These are phyloP conservation scores for Geosmithia flava DNA, from an alignment of 2,329 filamentous ascomycete species.

Conservation along the genomic window DNA sequence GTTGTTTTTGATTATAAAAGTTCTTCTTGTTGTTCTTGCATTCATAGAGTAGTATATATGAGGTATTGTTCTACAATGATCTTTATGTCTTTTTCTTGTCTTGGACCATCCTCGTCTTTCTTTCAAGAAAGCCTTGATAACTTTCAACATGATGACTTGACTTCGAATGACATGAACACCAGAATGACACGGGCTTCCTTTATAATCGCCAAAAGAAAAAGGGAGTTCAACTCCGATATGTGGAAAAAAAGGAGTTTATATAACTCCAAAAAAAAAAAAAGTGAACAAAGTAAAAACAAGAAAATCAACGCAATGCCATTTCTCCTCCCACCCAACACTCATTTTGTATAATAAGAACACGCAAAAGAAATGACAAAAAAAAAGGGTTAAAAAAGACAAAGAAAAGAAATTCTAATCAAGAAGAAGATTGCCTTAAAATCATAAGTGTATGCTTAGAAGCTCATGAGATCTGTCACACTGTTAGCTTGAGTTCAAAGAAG, in stretches of 20 bases:
- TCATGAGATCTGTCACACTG: slow-evolving; percentile 30
- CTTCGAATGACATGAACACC: too few relatives aligned
- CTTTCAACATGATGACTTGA: too few relatives aligned
- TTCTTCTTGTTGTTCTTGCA: background rate
- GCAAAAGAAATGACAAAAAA: background rate
- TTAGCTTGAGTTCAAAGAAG: background rate
- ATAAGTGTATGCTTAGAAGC: slow-evolving; percentile 22
- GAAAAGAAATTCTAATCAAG: background rate
- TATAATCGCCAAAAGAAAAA: too few relatives aligned
- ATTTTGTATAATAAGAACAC: background rate
- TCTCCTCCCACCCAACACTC: background rate
- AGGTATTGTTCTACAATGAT: background rate
- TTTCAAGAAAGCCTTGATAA: too few relatives aligned
- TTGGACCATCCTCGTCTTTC: background rate
- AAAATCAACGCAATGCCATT: background rate
- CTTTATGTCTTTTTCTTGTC: background rate
- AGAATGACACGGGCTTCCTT: too few relatives aligned
- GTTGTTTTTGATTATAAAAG: background rate
- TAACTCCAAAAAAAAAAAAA: background rate
- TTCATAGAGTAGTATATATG: background rate
- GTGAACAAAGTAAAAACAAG: background rate
- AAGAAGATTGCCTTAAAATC: background rate
- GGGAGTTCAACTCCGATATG: too few relatives aligned
- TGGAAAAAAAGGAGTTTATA: background rate
- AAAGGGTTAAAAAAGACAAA: background rate